A percentile compares a stretch with the other conserved stretches of the same genome.
phyloP scores from a whole-genome alignment of 1,284 basidiomycete species.

The Mixia osmundae region DNA sequence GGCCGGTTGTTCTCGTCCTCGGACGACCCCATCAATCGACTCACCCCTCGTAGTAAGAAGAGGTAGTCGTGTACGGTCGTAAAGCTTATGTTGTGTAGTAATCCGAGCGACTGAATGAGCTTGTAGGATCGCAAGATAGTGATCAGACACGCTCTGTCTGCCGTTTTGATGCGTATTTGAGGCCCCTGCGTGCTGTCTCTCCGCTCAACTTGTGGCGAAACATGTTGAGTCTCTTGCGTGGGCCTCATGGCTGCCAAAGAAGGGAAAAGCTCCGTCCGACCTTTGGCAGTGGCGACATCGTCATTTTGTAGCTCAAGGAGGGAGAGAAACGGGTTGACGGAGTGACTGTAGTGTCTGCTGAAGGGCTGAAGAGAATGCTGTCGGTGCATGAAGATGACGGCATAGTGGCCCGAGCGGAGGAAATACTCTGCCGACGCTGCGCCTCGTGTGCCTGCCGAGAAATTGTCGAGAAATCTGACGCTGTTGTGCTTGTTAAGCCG shows the following conservation, averaged over 20 bases:
- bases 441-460: constrained; percentile 90
- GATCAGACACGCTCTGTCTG: constrained; percentile 27
- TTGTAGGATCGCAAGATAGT: constrained; percentile 63
- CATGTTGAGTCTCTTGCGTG: too few species aligned
- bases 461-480: constrained; percentile 94
- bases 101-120: constrained; percentile 42
- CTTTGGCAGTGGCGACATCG: not conserved
- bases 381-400: constrained; percentile 94
- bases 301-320: constrained; percentile 49
- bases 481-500: constrained; percentile 27
- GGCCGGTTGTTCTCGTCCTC: constrained; percentile 18
- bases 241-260: not conserved
- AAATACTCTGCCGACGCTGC: constrained; percentile 97
- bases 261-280: not conserved
- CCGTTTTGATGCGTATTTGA: too few species aligned
- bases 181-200: too few species aligned
- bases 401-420: constrained; percentile 59
- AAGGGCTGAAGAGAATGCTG: constrained; percentile 94
- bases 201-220: too few species aligned
- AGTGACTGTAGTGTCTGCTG: constrained; percentile 89
- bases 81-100: constrained; percentile 66
- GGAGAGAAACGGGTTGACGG: constrained; percentile 90
- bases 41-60: constrained; percentile 65
- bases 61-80: constrained; percentile 92
- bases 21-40: constrained; percentile 25